Evolutionary conservation across 1,284 basidiomycete species (phyloP).

Genomic region (Naganishia sp.): DNA sequence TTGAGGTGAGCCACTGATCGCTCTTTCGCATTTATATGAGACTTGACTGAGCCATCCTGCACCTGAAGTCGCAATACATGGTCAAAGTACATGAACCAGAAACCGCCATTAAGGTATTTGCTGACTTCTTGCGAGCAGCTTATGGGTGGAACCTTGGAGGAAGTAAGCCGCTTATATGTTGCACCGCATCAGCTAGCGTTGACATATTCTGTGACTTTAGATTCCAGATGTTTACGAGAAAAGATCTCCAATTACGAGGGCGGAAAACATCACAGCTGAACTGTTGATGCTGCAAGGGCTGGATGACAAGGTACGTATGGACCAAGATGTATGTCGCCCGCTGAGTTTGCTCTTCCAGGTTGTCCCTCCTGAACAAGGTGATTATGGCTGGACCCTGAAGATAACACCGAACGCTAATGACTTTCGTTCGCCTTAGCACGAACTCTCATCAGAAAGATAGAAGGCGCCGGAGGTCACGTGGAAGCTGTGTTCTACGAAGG

Average conservation of each 20-base stretch:
- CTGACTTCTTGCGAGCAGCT: conserved; percentile 33
- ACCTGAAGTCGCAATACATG: conserved; percentile 31
- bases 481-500: conserved; percentile 38
- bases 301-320: conserved; percentile 39
- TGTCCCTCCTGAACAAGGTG: conserved; percentile 43
- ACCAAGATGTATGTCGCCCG: too few relatives aligned
- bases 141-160: conserved; percentile 49
- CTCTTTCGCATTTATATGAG: background rate
- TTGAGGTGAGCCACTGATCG: conserved; percentile 25
- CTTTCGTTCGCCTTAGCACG: conserved; percentile 32
- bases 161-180: conserved; percentile 17
- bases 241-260: conserved; percentile 48
- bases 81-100: conserved; percentile 27
- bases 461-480: conserved; percentile 35
- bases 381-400: background rate
- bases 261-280: conserved; percentile 46
- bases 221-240: conserved; percentile 49
- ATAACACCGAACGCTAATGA: background rate
- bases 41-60: background rate
- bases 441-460: conserved; percentile 39
- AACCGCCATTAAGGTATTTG: background rate
- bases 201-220: background rate
- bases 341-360: conserved; percentile 29
- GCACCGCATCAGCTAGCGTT: background rate
- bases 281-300: conserved; percentile 48